Evolutionary conservation across 2,329 filamentous ascomycete genomes (phyloP), one percentile per base, ranked within the genome.

Genomic region (Aspergillus latus): DNA sequence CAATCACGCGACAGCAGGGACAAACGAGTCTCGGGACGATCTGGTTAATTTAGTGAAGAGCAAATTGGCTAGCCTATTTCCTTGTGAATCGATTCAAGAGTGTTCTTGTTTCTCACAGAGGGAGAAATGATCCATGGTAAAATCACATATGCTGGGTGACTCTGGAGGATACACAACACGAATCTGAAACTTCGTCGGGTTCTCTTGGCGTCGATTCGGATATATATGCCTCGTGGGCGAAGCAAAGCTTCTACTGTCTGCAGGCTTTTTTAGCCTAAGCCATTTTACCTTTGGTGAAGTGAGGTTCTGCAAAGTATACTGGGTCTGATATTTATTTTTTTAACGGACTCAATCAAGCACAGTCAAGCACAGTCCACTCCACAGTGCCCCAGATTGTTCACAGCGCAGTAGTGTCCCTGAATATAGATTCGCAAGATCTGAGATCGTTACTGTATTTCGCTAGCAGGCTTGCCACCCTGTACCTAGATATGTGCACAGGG

Each of bases 231-330:
- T 53, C 52, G 44, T 48, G 44, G 44, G 45, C 49, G 43, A 36
- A 36, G 52, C 34, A 46, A 54, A 54, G 45, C 34, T 49, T 48
- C 21, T 21, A 21, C 36, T 34, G n/a, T 43, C 36, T 42, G 51
- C 51, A 48, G 51, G 51, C 45, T 39, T 26, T 40, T 21, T 53
- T 44, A 43, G 28, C 8, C 28, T 37, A 21, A 21, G 21, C 21
- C 21, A 21, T 21, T 21, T 21, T 21, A 21, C 21, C 21, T 21
- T 21, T 21, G 21, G 21, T 21, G 21, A 21, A 21, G 21, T 21
- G 21, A 21, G 21, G 21, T 21, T 21, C 21, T 21, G 21, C 21
- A 21, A 21, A 21, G 21, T 21, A 21, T 21, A 21, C 21, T 21
- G 21, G 21, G 21, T 21, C 21, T 21, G 21, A 21, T 21, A 21